phyloP scores from a whole-genome alignment of 139 green algal genomes.

The Monoraphidium neglectum region DNA sequence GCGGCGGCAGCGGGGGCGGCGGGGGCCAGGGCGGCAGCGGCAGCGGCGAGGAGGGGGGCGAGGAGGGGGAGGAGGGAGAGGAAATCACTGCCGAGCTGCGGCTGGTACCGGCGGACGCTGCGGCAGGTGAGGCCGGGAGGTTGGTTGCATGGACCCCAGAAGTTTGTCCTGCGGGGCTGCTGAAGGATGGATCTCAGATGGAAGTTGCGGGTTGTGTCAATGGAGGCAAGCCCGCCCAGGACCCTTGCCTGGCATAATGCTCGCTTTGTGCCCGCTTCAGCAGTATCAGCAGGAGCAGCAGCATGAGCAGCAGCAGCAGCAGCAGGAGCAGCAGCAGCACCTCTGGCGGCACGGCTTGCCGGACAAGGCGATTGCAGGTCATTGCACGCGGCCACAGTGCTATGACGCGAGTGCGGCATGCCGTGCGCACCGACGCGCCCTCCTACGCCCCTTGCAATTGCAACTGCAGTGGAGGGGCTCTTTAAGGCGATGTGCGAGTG shows the following conservation, averaged over 20 bases:
- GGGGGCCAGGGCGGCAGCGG: not conserved
- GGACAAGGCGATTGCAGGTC: not conserved
- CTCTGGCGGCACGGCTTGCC: no score
- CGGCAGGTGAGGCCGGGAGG: constrained; percentile 21
- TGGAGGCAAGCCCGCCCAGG: no score
- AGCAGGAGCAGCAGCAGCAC: not conserved
- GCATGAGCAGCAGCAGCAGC: not conserved
- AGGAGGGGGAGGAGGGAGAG: constrained; percentile 20
- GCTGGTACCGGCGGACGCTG: constrained; percentile 38
- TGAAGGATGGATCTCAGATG: no score
- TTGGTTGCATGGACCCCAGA: not conserved
- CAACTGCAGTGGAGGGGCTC: constrained; percentile 42
- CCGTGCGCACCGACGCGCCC: no score
- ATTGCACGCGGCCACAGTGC: not conserved
- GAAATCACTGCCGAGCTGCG: constrained; percentile 36
- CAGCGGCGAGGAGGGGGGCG: constrained; percentile 29
- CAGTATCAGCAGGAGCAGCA: not conserved
- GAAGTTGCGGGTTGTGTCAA: no score
- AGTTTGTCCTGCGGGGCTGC: not conserved
- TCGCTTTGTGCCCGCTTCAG: no score
- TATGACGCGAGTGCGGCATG: no score
- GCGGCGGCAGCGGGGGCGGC: no score
- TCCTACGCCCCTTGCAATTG: no score
- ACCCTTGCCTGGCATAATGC: no score
- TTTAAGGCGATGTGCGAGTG: constrained; percentile 55